Evolutionary conservation across 495 filamentous ascomycete genomes (phyloP).

Genomic region (Penicillium psychrofluorescens): DNA sequence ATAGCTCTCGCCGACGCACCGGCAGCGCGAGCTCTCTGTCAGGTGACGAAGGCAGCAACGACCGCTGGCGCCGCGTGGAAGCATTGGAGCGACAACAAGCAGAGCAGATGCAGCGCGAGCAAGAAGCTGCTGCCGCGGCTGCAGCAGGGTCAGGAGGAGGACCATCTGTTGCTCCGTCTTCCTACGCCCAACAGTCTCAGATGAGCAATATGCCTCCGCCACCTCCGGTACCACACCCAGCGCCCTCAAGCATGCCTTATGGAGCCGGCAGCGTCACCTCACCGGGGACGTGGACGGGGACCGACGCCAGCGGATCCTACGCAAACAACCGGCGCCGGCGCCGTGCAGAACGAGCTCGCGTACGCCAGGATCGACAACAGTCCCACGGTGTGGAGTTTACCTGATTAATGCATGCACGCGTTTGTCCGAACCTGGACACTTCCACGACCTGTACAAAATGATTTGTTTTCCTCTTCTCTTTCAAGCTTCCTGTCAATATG

Average conservation of each 20-base stretch:
- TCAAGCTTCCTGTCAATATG: constrained; percentile 8
- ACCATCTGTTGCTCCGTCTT: constrained; percentile 18
- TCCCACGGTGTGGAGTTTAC: constrained; percentile 39
- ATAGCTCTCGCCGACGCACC: constrained; percentile 32
- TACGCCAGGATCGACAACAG: constrained; percentile 39
- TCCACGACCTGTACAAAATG: constrained; percentile 16
- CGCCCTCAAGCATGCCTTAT: constrained; percentile 32
- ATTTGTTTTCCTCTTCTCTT: constrained; percentile 1
- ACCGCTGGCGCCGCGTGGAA: constrained; percentile 47
- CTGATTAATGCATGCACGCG: constrained; percentile 9
- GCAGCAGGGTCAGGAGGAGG: constrained; percentile 2
- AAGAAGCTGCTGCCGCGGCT: constrained; percentile 25
- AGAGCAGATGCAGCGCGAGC: constrained; percentile 40
- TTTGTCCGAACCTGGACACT: not conserved
- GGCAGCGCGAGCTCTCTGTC: constrained; percentile 41
- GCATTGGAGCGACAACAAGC: constrained; percentile 43
- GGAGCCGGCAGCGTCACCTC: constrained; percentile 40
- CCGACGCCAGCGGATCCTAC: constrained; percentile 47
- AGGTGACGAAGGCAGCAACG: constrained; percentile 34
- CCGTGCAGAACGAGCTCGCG: constrained; percentile 44
- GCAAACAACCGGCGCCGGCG: constrained; percentile 45
- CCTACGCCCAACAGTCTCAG: constrained; percentile 23
- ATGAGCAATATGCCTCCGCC: constrained; percentile 28
- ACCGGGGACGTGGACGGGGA: constrained; percentile 40
- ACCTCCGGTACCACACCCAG: constrained; percentile 23